These are phyloP conservation scores for Trypanosoma mega DNA, from an alignment of 208 protist species.

Conservation along the genomic window DNA sequence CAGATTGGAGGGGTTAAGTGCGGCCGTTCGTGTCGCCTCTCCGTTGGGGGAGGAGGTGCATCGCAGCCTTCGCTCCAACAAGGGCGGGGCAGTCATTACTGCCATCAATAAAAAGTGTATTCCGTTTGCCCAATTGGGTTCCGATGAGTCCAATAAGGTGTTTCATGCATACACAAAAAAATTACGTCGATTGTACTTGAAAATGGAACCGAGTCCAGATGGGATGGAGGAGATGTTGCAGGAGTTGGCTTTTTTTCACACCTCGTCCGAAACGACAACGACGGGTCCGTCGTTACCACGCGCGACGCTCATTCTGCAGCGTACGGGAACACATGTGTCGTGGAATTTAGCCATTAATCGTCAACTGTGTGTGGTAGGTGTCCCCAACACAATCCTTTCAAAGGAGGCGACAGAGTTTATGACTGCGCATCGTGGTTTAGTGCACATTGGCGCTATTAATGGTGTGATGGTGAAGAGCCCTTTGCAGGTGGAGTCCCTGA, in stretches of 20 bases:
- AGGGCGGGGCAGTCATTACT: slow-evolving; percentile 2
- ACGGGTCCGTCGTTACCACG: background rate
- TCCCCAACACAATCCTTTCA: slow-evolving; percentile 11
- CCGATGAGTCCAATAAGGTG: background rate
- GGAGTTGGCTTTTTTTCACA: slow-evolving; percentile 26
- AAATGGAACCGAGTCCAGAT: background rate
- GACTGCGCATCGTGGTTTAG: background rate
- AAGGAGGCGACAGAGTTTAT: slow-evolving; percentile 11
- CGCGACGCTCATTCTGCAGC: slow-evolving; percentile 21
- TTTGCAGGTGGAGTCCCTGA: slow-evolving; percentile 17
- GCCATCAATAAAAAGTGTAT: slow-evolving; percentile 8
- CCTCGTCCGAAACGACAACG: background rate
- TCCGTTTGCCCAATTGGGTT: slow-evolving; percentile 11
- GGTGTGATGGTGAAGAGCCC: slow-evolving; percentile 19
- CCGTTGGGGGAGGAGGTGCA: slow-evolving; percentile 13
- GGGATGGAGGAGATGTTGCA: background rate
- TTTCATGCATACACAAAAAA: background rate
- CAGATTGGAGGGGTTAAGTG: slow-evolving; percentile 16
- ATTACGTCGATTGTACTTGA: slow-evolving; percentile 8
- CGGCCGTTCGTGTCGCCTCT: slow-evolving; percentile 11
- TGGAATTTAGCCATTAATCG: slow-evolving; percentile 18
- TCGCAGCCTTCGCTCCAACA: background rate
- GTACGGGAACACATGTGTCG: slow-evolving; percentile 8
- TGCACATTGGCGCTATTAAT: slow-evolving; percentile 23
- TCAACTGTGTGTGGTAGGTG: slow-evolving; percentile 10